These are phyloP conservation scores for Aspergillus eucalypticola DNA, from an alignment of 2,329 filamentous ascomycete species.

Conservation along the genomic window DNA sequence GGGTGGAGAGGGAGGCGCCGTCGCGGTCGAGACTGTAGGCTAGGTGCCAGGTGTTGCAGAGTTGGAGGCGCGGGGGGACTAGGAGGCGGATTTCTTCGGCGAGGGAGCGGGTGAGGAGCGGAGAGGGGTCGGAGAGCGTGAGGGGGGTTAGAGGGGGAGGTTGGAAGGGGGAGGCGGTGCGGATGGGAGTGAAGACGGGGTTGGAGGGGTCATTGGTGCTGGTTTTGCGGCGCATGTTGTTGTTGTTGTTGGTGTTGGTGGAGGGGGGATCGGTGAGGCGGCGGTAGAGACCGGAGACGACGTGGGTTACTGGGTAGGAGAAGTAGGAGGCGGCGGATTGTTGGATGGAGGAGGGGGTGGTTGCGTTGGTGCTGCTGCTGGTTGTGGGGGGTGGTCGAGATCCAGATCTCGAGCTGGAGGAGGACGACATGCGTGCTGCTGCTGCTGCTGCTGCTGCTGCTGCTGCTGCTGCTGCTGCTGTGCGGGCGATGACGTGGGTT, in stretches of 20 bases:
- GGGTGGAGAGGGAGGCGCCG: slow-evolving; percentile 79
- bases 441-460: too few species aligned
- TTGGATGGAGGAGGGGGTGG: slow-evolving; percentile 25
- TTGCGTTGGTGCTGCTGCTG: slow-evolving; percentile 8
- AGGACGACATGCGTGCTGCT: background rate
- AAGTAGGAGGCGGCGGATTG: slow-evolving; percentile 49
- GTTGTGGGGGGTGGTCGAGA: background rate
- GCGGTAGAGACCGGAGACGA: slow-evolving; percentile 65
- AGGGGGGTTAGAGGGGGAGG: slow-evolving; percentile 86
- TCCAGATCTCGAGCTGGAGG: slow-evolving; percentile 5
- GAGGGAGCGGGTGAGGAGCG: slow-evolving; percentile 67
- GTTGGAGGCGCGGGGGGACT: slow-evolving; percentile 80
- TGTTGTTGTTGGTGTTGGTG: slow-evolving; percentile 20
- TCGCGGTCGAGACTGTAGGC: slow-evolving; percentile 90
- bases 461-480: too few species aligned
- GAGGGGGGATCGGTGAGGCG: slow-evolving; percentile 56
- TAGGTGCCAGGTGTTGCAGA: slow-evolving; percentile 82
- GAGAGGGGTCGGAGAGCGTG: slow-evolving; percentile 50
- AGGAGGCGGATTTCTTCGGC: slow-evolving; percentile 93
- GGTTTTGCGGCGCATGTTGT: slow-evolving; percentile 21
- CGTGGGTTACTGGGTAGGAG: slow-evolving; percentile 54
- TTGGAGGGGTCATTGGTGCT: slow-evolving; percentile 19
- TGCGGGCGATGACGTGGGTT: background rate
- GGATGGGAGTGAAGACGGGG: slow-evolving; percentile 48
- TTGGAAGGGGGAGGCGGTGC: slow-evolving; percentile 75